Evolutionary conservation across 1,284 basidiomycete species (phyloP).

Genomic region (Trichosporon sp.): DNA sequence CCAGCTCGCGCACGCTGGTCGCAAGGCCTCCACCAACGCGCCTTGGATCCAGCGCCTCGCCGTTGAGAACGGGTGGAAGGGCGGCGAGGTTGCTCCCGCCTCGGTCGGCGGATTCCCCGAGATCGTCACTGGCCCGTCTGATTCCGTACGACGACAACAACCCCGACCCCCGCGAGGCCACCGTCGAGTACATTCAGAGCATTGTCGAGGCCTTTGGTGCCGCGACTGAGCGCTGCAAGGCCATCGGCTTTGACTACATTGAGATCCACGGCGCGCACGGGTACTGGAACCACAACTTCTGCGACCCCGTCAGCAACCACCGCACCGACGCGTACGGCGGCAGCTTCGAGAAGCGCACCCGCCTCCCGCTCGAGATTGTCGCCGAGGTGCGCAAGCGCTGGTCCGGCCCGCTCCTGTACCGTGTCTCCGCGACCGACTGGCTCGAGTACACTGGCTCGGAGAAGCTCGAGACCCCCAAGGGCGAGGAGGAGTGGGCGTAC

Average conservation of each 20-base stretch:
- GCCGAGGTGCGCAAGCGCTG: slow-evolving; percentile 64
- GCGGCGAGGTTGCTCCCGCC: slow-evolving; percentile 52
- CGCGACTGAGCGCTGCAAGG: slow-evolving; percentile 66
- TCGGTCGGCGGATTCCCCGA: slow-evolving; percentile 72
- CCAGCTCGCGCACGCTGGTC: slow-evolving; percentile 77
- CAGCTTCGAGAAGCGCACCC: slow-evolving; percentile 69
- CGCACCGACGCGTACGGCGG: slow-evolving; percentile 76
- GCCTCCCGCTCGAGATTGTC: slow-evolving; percentile 67
- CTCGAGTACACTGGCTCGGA: slow-evolving; percentile 61
- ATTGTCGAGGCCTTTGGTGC: slow-evolving; percentile 69
- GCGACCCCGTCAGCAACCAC: slow-evolving; percentile 71
- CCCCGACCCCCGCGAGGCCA: slow-evolving; percentile 64
- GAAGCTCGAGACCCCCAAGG: slow-evolving; percentile 61
- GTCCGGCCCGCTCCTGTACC: slow-evolving; percentile 72
- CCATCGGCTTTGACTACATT: slow-evolving; percentile 75
- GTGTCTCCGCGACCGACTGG: slow-evolving; percentile 76
- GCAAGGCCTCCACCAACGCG: slow-evolving; percentile 68
- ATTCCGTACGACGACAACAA: slow-evolving; percentile 62
- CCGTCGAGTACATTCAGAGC: slow-evolving; percentile 63
- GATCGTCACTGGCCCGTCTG: slow-evolving; percentile 63
- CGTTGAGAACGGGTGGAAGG: slow-evolving; percentile 48
- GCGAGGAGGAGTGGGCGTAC: slow-evolving; percentile 57
- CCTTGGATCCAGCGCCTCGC: slow-evolving; percentile 62
- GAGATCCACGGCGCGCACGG: slow-evolving; percentile 75
- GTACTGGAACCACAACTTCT: slow-evolving; percentile 67